These are phyloP conservation scores for Coleophoma crateriformis DNA, from an alignment of 2,329 filamentous ascomycete species.

Conservation along the genomic window DNA sequence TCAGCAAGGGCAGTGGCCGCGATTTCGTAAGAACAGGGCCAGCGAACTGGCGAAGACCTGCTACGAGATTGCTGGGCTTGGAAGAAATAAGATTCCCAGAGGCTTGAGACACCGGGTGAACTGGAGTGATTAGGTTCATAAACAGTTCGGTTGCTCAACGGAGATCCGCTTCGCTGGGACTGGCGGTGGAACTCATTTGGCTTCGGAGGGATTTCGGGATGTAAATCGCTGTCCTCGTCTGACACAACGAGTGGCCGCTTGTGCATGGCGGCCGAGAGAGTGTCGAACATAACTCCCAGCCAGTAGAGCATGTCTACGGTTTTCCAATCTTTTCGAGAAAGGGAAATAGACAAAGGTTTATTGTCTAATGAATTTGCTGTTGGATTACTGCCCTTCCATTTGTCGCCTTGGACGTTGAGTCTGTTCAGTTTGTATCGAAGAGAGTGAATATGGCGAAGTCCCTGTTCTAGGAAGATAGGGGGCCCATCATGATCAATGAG, in stretches of 20 bases:
- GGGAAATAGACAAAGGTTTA: not conserved
- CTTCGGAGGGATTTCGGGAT: not conserved
- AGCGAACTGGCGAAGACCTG: constrained; percentile 19
- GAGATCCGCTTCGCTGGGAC: too few species aligned
- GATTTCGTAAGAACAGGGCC: constrained; percentile 49
- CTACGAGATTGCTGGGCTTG: not conserved
- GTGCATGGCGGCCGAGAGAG: constrained; percentile 47
- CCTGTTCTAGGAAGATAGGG: constrained; percentile 6
- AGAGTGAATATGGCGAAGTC: constrained; percentile 6
- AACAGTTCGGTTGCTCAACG: too few species aligned
- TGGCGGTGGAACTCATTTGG: not conserved
- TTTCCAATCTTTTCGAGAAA: constrained; percentile 30
- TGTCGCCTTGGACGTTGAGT: not conserved
- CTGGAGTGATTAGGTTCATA: not conserved
- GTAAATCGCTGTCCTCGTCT: constrained; percentile 37
- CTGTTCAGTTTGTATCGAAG: constrained; percentile 5
- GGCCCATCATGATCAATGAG: constrained; percentile 5
- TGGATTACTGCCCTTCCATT: constrained; percentile 1
- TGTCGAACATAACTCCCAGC: constrained; percentile 55
- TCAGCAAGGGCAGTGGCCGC: constrained; percentile 43
- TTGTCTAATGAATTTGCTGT: constrained; percentile 3
- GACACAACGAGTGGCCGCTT: constrained; percentile 37
- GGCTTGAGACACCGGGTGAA: constrained; percentile 7
- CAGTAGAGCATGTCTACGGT: constrained; percentile 51
- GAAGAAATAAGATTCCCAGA: constrained; percentile 35